phyloP scores from a whole-genome alignment of 2,329 filamentous ascomycete genomes.

The Orbilia oligospora region DNA sequence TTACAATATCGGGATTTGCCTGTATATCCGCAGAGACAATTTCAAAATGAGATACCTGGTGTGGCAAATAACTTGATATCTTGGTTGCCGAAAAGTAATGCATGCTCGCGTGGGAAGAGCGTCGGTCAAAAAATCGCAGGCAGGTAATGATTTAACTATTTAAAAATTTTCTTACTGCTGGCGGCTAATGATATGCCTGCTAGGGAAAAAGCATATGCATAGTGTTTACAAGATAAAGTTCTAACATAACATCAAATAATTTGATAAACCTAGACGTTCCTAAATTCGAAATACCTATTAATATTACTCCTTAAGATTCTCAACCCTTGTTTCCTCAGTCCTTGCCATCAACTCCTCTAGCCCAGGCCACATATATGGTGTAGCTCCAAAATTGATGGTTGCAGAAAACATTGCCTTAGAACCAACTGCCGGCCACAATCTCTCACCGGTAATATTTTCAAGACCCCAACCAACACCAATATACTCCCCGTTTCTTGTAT shows the following conservation, averaged over 20 bases:
- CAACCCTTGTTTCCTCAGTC: neutral
- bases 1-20: constrained; percentile 14
- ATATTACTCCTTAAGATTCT: neutral
- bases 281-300: too few species aligned
- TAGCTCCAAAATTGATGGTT: constrained; percentile 41
- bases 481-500: constrained; percentile 43
- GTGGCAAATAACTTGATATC: neutral
- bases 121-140: too few species aligned
- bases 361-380: constrained; percentile 41
- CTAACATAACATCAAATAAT: too few species aligned
- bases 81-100: too few species aligned
- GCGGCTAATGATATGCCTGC: too few species aligned
- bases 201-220: too few species aligned
- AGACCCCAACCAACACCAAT: constrained; percentile 26
- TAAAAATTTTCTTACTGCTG: too few species aligned
- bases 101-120: too few species aligned
- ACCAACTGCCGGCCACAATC: constrained; percentile 48
- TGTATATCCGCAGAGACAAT: constrained; percentile 25
- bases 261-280: too few species aligned
- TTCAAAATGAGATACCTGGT: constrained; percentile 16
- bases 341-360: constrained; percentile 31
- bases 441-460: constrained; percentile 23
- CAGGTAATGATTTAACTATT: too few species aligned
- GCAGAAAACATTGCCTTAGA: constrained; percentile 36
- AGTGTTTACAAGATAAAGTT: too few species aligned